Base-by-base conservation (phyloP, 1,284 basidiomycete genomes). In the Ustilago trichophora region DNA sequence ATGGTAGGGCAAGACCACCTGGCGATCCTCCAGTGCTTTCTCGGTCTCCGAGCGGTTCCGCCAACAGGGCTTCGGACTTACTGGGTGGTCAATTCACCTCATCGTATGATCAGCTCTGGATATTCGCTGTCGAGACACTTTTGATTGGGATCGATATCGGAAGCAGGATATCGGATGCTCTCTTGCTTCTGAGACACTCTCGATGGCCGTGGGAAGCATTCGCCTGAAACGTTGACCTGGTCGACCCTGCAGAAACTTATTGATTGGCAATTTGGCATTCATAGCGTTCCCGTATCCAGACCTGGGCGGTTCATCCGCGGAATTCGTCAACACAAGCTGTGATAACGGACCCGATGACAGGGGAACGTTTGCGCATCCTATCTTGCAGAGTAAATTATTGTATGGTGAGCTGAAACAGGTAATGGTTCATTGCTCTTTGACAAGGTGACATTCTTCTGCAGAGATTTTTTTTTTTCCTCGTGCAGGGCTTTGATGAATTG, bases 181-280 rank as follows among this genome's bases (percentile, higher is more conserved):
- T 35, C 40, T 42, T 13, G 31, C 18, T 24, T 25, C 48, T 32
- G 48, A 51, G 25, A 42, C 38, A 33, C 22, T 6, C 16, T 49
- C 16, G 38, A 36, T 42, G 25, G 29, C 24, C 40, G 40, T 22
- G 24, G 22, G 22, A 42, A 38, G 38, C 38, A 25, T 29, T 15
- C n/a, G 22, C 18, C 24, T 35, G 27, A 38, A 29, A 42, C 32
- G 8, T 29, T 18, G 25, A 24, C 25, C 32, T 13, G 32, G 4
- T 26, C 29, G 11, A 16, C 12, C 19, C 31, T 9, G 21, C 6
- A 35, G 19, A 32, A 2, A 6, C 24, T 37, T 22, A 18, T 22
- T 6, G 12, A 15, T 37, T 22, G 12, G 19, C 15, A n/a, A n/a
- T n/a, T n/a, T n/a, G n/a, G 32, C 32, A 34, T 13, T 34, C 11